Base-by-base conservation (phyloP, 1,284 basidiomycete species). In the Cerrena zonata region DNA sequence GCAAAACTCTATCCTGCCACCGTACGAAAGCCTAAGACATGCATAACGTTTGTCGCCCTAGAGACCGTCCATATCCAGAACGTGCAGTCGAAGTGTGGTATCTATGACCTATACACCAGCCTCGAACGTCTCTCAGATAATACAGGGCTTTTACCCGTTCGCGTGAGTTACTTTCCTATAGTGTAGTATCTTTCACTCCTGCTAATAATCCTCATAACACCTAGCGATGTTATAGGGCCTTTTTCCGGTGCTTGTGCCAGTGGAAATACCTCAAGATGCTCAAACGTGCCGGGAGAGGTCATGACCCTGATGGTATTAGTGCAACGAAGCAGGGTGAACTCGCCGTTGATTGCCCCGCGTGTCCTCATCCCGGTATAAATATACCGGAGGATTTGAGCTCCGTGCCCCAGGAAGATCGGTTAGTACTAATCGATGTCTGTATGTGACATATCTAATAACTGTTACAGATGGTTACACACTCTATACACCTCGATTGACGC, bases 341-440 rank as follows among this genome's bases (percentile, higher is more conserved):
- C 18, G 65, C 64, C 1, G 47, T 71, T 2, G 42, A 55, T 1
- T 73, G 70, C 52, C 69, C 65, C 5, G 66, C 69, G 1, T 72
- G 69, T 49, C 70, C 69, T 0, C 57, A 64, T 2, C 63, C 62
- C 0, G 63, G 57, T 2, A 57, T 59, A 26, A 73, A 73, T 53
- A 50, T 71, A 1, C 65, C 67, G 7, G 41, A 42, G 0, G 54
- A 59, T 23, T 69, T 62, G 65, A 53, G 64, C 34, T 36, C 22
- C 4, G 53, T 48, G 0, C 53, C 60, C 19, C 30, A 48, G n/a
- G 44, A 56, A 53, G 45, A 61, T 62, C 47, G 12, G 54, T 39
- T n/a, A 3, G 36, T 25, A n/a, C 15, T 51, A 1, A 24, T 25
- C 1, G 36, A 48, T 25, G 23, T 34, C 11, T 4, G 5, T 13